Evolutionary conservation across 306 rosid genomes (phyloP), one percentile per base, ranked within the genome.

Genomic region (Pachyrhizus erosus): DNA sequence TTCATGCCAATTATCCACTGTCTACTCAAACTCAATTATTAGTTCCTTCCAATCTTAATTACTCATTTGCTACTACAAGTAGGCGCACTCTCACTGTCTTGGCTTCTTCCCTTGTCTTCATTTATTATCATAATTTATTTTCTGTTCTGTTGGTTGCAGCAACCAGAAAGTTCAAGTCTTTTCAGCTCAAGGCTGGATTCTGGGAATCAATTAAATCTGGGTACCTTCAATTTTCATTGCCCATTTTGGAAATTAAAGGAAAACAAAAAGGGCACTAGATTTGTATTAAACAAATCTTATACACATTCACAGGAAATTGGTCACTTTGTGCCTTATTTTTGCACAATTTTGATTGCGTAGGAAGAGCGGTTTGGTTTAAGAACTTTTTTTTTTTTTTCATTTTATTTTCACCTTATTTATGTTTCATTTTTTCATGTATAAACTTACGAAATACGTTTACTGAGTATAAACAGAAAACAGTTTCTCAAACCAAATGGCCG

Each of bases 171-270:
- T 77, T 83, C 5, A 91, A 71, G 76, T 57, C 77, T 83, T 91
- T 84, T 83, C 89, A 79, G 80, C 89, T 91, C 83, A 91, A 82
- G 75, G 91, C 97, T 86, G 88, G 94, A 80, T 93, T 93, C 49
- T 96, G 99, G 99, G 98, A 96, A 33, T 91, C 94, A 64, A 91
- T 96, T 80, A 96, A 88, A 87, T 91, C 99, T 77, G 98, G 99
- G 99, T 96, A 92, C 61, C 46, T 60, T 83, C 42, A n/a, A 40
- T 80, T 78, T 49, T 23, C 18, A 73, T 80, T 43, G 13, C 18
- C 18, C 37, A 24, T 48, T 57, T 48, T 42, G 42, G 2, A 34
- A 69, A 58, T 68, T 0, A 5, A 55, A 74, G 26, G 72, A 8
- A 58, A 9, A 27, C 26, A 3, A 27, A 24, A 29, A 33, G 49